Evolutionary conservation across 164 flowering plant genomes (phyloP).

Genomic region (Malania oleifera): DNA sequence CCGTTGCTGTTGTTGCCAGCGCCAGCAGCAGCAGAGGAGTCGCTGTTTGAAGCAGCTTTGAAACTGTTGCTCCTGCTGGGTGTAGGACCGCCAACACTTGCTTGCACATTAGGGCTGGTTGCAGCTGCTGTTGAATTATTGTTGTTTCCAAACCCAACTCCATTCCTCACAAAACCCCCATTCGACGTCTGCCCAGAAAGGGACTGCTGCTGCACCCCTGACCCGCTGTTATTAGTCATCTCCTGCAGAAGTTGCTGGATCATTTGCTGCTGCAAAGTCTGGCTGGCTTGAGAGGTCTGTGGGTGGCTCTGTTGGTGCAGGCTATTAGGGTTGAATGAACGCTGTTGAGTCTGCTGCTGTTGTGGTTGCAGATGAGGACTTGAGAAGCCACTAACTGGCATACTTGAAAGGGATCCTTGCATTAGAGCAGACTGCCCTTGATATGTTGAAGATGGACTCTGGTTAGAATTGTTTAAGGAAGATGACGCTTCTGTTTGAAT

Average conservation of each 20-base stretch:
- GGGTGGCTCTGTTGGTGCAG: conserved; percentile 38
- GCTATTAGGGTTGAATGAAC: conserved; percentile 21
- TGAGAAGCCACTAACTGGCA: conserved; percentile 40
- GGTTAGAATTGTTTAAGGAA: conserved; percentile 42
- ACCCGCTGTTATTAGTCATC: conserved; percentile 42
- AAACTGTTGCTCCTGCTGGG: conserved; percentile 56
- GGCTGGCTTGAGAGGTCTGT: conserved; percentile 42
- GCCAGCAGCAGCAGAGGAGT: conserved; percentile 42
- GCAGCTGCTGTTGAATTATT: conserved; percentile 21
- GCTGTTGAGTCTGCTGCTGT: conserved; percentile 25
- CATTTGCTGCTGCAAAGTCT: conserved; percentile 63
- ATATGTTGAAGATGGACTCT: conserved; percentile 36
- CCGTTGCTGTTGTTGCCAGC: conserved; percentile 20
- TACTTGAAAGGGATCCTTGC: conserved; percentile 40
- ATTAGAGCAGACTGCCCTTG: conserved; percentile 43
- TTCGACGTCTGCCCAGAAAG: conserved; percentile 35
- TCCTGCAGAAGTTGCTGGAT: conserved; percentile 82
- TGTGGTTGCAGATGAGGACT: conserved; percentile 32
- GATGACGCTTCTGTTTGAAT: conserved; percentile 50
- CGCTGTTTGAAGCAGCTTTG: conserved; percentile 47
- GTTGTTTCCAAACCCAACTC: conserved; percentile 32
- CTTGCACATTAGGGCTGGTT: conserved; percentile 19
- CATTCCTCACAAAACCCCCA: conserved; percentile 24
- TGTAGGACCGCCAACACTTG: conserved; percentile 19
- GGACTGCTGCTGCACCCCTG: conserved; percentile 30